Percentiles rank a stretch among this genome's conserved stretches.
phyloP scores from a whole-genome alignment of 1,284 basidiomycete genomes.

The Puccinia triticina region DNA sequence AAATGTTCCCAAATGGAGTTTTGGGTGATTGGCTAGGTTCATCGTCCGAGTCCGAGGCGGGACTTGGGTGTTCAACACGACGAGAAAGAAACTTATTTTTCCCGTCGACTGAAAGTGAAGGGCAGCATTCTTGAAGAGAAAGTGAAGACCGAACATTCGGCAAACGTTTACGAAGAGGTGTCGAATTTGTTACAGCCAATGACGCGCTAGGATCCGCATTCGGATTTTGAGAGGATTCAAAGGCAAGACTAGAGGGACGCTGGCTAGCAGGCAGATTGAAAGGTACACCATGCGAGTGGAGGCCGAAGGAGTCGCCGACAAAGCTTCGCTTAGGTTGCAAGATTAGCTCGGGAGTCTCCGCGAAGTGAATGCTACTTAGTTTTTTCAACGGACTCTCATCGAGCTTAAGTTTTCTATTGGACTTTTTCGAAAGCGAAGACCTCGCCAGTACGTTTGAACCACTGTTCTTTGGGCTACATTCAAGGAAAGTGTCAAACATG shows the following conservation, averaged over 20 bases:
- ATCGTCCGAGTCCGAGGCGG: slow-evolving; percentile 19
- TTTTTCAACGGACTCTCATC: slow-evolving; percentile 18
- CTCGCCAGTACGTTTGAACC: neutral
- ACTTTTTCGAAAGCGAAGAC: slow-evolving; percentile 24
- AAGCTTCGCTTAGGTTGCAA: neutral
- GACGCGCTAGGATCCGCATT: neutral
- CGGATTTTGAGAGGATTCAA: neutral
- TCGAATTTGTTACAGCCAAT: neutral
- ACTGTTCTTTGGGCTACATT: slow-evolving; percentile 23
- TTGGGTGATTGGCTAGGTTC: slow-evolving; percentile 11
- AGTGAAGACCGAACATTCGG: neutral
- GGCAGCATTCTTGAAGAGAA: neutral
- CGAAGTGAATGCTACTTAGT: neutral
- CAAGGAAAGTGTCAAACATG: slow-evolving; percentile 33
- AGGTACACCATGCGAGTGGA: neutral
- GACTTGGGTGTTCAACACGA: slow-evolving; percentile 14
- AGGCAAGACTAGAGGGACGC: neutral
- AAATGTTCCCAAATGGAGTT: slow-evolving; percentile 30
- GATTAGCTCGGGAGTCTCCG: slow-evolving; percentile 12
- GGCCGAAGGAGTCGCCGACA: neutral
- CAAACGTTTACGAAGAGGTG: neutral
- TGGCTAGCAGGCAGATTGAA: neutral
- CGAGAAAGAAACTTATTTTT: neutral
- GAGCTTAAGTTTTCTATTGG: neutral
- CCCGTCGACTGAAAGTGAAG: neutral